Conservation (phyloP, 805 yeast genomes). For the Jamesozyma jinghongensis region DNA sequence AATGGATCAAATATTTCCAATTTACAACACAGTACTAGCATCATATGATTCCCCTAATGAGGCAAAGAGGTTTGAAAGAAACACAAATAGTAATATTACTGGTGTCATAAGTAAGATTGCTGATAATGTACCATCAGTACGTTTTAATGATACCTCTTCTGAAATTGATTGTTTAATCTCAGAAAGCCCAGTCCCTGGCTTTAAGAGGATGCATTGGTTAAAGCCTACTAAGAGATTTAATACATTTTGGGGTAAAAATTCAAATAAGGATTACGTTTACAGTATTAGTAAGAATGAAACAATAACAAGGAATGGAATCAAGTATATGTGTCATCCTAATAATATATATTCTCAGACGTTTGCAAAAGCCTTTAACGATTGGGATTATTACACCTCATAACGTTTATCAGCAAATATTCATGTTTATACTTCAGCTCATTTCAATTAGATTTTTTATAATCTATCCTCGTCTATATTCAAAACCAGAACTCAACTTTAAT, state of each 20-base stretch:
- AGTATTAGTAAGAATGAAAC: conserved; percentile 11
- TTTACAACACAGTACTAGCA: conserved; percentile 16
- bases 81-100: conserved; percentile 9
- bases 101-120: conserved; percentile 13
- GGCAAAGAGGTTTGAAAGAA: conserved; percentile 12
- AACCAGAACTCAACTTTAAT: too few species aligned
- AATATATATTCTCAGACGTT: conserved; percentile 15
- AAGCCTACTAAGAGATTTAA: conserved; percentile 20
- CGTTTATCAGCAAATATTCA: not conserved
- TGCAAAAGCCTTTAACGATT: conserved; percentile 23
- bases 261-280: conserved; percentile 19
- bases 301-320: conserved; percentile 22
- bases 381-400: conserved; percentile 17
- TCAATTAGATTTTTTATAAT: too few species aligned
- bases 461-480: too few species aligned
- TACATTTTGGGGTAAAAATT: conserved; percentile 19
- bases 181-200: conserved; percentile 23
- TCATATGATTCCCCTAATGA: conserved; percentile 11
- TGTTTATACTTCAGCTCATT: too few species aligned
- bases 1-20: conserved; percentile 17
- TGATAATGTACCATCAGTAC: conserved; percentile 16
- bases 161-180: conserved; percentile 22
- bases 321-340: conserved; percentile 23
- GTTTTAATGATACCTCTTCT: conserved; percentile 12
- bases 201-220: conserved; percentile 30